These are phyloP conservation scores for Solanum appendiculatum DNA, from an alignment of 257 asterid genomes.

Conservation along the genomic window DNA sequence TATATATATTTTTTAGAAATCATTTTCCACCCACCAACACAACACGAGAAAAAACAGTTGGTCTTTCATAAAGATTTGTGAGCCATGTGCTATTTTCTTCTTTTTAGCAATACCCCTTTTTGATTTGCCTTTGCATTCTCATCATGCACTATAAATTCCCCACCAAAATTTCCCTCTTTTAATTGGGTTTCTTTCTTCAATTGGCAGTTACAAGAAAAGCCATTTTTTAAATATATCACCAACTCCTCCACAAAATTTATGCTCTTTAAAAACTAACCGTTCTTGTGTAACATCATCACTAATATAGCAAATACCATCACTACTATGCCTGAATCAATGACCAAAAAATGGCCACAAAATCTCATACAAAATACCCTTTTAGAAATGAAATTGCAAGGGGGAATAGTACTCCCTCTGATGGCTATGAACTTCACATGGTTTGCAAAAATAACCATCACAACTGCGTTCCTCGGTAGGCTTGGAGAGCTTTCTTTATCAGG, in stretches of 20 bases:
- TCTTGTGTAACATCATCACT: slow-evolving; percentile 4
- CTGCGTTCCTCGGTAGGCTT: slow-evolving; percentile 74
- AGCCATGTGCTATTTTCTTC: background rate
- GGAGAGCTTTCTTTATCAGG: slow-evolving; percentile 74
- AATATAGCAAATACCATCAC: background rate
- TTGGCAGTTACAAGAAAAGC: slow-evolving; percentile 2
- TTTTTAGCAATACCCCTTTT: background rate
- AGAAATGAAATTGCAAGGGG: slow-evolving; percentile 56
- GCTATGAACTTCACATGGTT: slow-evolving; percentile 77
- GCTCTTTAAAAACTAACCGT: slow-evolving; percentile 7
- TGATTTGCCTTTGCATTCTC: slow-evolving; percentile 1
- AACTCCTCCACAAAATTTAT: slow-evolving; percentile 28
- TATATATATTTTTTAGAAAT: background rate
- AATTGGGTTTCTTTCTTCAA: background rate
- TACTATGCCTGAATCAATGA: slow-evolving; percentile 3
- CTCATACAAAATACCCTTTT: slow-evolving; percentile 8
- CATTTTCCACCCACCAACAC: background rate
- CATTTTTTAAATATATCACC: background rate
- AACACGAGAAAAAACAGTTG: background rate
- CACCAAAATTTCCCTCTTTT: background rate
- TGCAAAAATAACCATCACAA: slow-evolving; percentile 64
- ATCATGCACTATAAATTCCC: slow-evolving; percentile 22
- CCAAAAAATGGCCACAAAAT: slow-evolving; percentile 11
- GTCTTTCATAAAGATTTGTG: background rate
- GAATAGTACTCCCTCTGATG: slow-evolving; percentile 39